Conservation (phyloP, 352 stramenopile genomes). For the Pythium aphanidermatum region DNA sequence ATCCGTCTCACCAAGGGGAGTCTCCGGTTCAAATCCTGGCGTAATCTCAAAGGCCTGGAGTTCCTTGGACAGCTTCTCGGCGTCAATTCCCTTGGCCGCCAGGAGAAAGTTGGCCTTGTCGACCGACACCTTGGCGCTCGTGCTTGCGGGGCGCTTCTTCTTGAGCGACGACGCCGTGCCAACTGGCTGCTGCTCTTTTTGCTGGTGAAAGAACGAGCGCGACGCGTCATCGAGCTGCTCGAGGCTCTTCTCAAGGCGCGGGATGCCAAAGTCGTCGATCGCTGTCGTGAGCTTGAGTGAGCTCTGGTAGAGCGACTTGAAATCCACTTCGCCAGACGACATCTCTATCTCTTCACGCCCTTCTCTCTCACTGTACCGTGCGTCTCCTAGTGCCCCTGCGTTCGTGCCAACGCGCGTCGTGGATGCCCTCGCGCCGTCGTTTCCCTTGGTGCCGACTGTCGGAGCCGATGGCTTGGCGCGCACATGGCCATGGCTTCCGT, state of each 20-base stretch:
- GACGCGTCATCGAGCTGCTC: slow-evolving; percentile 77
- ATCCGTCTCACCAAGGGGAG: slow-evolving; percentile 78
- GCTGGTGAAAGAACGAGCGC: slow-evolving; percentile 37
- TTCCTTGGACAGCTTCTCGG: slow-evolving; percentile 82
- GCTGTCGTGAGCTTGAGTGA: slow-evolving; percentile 81
- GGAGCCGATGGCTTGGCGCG: no score
- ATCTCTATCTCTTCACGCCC: slow-evolving; percentile 13
- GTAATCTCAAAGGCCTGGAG: slow-evolving; percentile 75
- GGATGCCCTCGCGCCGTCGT: no score
- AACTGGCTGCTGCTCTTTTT: slow-evolving; percentile 19
- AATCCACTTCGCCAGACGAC: slow-evolving; percentile 52
- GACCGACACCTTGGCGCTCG: slow-evolving; percentile 17
- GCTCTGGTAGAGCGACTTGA: slow-evolving; percentile 83
- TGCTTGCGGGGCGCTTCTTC: slow-evolving; percentile 48
- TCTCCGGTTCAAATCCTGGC: slow-evolving; percentile 70
- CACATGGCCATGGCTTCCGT: no score
- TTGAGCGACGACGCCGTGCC: not conserved
- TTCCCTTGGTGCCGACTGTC: no score
- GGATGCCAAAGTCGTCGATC: slow-evolving; percentile 67
- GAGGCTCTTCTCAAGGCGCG: slow-evolving; percentile 68
- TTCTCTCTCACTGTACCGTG: no score
- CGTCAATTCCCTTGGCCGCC: slow-evolving; percentile 78
- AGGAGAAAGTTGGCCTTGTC: slow-evolving; percentile 85
- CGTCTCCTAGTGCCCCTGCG: no score
- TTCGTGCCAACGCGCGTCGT: no score